phyloP scores from a whole-genome alignment of 345 rosid species.

The Psidium friedrichsthalianum region DNA sequence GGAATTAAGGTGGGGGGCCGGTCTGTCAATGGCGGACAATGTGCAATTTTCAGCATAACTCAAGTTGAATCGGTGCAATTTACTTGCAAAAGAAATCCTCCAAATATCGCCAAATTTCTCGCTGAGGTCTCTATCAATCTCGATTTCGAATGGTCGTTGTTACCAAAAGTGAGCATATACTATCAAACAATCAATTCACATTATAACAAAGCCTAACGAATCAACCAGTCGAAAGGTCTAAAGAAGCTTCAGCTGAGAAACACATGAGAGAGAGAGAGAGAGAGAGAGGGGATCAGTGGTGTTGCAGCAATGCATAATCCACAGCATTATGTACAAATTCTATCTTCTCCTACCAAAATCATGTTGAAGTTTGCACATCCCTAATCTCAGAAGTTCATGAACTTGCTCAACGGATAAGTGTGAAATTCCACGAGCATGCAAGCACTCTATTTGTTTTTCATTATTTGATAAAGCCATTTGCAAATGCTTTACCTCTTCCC shows the following conservation, averaged over 20 bases:
- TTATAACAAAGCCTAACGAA: background rate
- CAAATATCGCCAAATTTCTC: background rate
- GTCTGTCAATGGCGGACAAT: too few species aligned
- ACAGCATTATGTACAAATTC: background rate
- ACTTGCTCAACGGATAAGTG: slow-evolving; percentile 38
- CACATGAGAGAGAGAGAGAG: background rate
- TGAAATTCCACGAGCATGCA: slow-evolving; percentile 26
- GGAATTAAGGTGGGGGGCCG: too few species aligned
- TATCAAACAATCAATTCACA: background rate
- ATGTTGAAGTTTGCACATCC: background rate
- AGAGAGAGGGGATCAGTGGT: background rate
- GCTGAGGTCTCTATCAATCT: background rate
- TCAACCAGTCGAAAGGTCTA: background rate
- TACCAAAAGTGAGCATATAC: background rate
- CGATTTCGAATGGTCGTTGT: background rate
- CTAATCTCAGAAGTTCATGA: slow-evolving; percentile 3
- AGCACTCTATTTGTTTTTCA: slow-evolving; percentile 12
- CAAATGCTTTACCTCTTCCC: slow-evolving; percentile 26
- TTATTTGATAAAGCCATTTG: slow-evolving; percentile 12
- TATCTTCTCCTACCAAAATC: background rate
- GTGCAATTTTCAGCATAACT: too few species aligned
- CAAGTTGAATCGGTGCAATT: too few species aligned
- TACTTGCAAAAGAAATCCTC: background rate
- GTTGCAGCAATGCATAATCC: background rate
- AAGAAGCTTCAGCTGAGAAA: background rate